Conservation (phyloP, 1,284 basidiomycete species). For the Heterobasidion annosum region DNA sequence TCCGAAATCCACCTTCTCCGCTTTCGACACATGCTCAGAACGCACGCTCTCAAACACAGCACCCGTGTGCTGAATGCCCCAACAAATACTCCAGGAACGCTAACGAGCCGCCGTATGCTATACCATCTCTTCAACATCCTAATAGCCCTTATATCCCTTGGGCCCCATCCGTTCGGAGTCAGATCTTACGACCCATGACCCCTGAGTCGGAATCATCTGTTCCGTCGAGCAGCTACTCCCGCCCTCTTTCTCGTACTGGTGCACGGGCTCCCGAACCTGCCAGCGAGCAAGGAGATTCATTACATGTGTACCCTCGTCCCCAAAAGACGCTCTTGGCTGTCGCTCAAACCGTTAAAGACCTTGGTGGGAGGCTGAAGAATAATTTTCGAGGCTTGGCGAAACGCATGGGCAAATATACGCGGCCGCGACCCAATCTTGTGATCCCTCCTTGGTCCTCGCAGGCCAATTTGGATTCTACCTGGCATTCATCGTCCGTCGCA, state of each 20-base stretch:
- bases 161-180: slow-evolving; percentile 1
- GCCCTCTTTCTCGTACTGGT: not conserved
- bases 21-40: not conserved
- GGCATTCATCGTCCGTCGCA: not conserved
- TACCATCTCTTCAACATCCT: slow-evolving; percentile 1
- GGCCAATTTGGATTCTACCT: not conserved
- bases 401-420: not conserved
- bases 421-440: not conserved
- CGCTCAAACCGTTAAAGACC: not conserved
- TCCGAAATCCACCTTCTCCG: not conserved
- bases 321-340: not conserved
- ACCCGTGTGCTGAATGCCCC: not conserved
- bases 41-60: not conserved
- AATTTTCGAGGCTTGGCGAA: not conserved
- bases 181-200: not conserved
- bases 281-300: not conserved
- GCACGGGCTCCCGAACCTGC: not conserved
- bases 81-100: not conserved
- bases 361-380: not conserved
- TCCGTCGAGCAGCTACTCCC: not conserved
- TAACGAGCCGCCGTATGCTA: not conserved
- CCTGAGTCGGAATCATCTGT: not conserved
- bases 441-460: not conserved
- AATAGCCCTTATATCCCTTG: slow-evolving; percentile 4
- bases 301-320: not conserved